Base-by-base conservation (phyloP, 441 rosid species). In the Populus hybrid region DNA sequence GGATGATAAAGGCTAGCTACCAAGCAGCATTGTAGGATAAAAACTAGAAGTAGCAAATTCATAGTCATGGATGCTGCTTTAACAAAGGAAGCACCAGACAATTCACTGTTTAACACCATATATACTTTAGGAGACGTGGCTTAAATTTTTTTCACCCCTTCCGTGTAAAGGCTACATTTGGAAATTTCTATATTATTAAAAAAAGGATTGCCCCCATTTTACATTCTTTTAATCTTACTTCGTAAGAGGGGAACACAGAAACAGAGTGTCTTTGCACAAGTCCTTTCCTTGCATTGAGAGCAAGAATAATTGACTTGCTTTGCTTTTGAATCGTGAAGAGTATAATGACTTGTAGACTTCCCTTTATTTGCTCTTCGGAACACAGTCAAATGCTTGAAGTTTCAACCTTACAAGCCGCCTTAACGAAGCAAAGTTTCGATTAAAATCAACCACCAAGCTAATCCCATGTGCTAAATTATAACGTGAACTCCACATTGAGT, bases 1-100 rank as follows among this genome's bases (percentile, higher is more conserved):
- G 98, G 97, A 81, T 92, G 92, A 81, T 77, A 75, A 73, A 81
- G 72, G 83, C 85, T 32, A 50, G 71, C 46, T n/a, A 30, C 65
- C 53, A 68, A 73, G 57, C 64, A 81, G 78, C 74, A 80, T 57
- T 82, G 85, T 16, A 87, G 74, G 69, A 79, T 63, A 83, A 88
- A 70, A 67, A 78, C 66, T 75, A 89, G 72, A 70, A 81, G 23
- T 53, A 80, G 61, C 67, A 79, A 38, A 42, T 74, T 66, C 78
- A 74, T 69, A 64, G 73, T 50, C 95, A 93, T 90, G 72, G 83
- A 59, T 72, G 42, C 74, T 35, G 75, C 38, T 66, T 26, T 35
- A 8, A 11, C 6, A 28, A 8, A 8, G 50, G 16, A 24, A 67
- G 18, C 3, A 66, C 14, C 12, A 34, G 18, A 53, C 64, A 70